Evolutionary conservation across 129 eudicot species (phyloP), one percentile per base, ranked within the genome.

Genomic region (Lactuca saligna): DNA sequence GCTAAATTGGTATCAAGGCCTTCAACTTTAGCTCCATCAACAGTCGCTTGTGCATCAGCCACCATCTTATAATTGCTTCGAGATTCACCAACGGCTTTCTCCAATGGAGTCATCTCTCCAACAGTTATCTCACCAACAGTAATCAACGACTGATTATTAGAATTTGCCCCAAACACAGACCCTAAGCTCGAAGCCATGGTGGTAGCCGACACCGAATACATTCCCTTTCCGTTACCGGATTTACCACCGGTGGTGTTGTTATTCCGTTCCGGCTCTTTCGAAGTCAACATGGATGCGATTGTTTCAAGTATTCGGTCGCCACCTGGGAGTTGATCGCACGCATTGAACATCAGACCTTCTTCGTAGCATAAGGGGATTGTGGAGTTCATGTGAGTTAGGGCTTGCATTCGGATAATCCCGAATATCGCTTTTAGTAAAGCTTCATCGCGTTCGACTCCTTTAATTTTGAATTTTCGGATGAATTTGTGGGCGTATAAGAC

Each of bases 1-100:
- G 95, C 96, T 66, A 92, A 74, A 58, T 92, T 92, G 70, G 98
- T 92, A 72, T 92, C 98, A 35, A 92, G 78, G 35, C 98, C 98
- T 57, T 92, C 96, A 60, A 92, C 95, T 85, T 88, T 92, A 68
- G 88, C 98, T 68, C 96, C 98, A 81, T 88, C 91, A 68, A 92
- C 95, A 11, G 98, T 80, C 70, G 96, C 95, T 82, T 86, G 91
- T 25, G 98, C 98, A 58, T 75, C 78, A 55, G 86, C 91, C 76
- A 86, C 95, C 61, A 81, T 92, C 66, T 81, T 86, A 62, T 88
- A 82, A 80, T 78, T 86, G 73, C 85, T 88, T 84, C 88, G 84
- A 61, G 91, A 86, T 81, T 86, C 95, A 77, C 81, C 81, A 51
- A 92, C 87, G 32, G 85, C 91, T 75, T 86, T 92, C 71, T 86